Evolutionary conservation across 139 green algal genomes (phyloP).

Genomic region (Spirogloea muscicola): DNA sequence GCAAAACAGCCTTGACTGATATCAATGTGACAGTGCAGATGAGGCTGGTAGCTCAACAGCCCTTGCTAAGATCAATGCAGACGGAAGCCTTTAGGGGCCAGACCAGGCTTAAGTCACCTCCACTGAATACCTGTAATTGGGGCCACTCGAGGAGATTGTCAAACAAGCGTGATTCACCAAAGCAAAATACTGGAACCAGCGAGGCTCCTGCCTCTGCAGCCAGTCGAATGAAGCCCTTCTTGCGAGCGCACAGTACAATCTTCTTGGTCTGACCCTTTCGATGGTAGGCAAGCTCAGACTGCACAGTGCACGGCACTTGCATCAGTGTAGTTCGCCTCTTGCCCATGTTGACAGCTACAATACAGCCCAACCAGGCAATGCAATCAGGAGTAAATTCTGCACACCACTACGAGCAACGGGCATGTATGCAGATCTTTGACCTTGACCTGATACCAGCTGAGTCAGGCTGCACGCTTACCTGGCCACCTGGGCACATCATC

Average conservation of each 20-base stretch:
- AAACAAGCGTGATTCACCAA: conserved; percentile 50
- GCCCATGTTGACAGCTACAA: background rate
- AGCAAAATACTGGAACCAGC: conserved; percentile 56
- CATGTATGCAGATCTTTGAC: background rate
- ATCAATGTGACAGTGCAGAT: background rate
- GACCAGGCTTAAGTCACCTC: too few relatives aligned
- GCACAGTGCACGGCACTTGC: background rate
- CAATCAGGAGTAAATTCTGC: background rate
- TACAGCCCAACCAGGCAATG: background rate
- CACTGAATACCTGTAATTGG: conserved; percentile 17
- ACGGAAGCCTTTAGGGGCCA: too few relatives aligned
- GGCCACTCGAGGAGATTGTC: conserved; percentile 45
- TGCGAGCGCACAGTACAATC: conserved; percentile 34
- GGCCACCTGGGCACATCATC: conserved; percentile 36
- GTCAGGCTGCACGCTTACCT: conserved; percentile 1
- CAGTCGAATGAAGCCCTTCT: conserved; percentile 52
- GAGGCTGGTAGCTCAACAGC: background rate
- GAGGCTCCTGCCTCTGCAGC: conserved; percentile 40
- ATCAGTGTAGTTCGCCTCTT: background rate
- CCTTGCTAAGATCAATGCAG: background rate
- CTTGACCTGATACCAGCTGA: background rate
- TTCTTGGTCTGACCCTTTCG: background rate
- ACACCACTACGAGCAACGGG: background rate
- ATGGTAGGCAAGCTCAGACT: conserved; percentile 35
- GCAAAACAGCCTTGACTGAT: background rate